phyloP scores from a whole-genome alignment of 176 grass and related monocot species.

The Phragmites australis region DNA sequence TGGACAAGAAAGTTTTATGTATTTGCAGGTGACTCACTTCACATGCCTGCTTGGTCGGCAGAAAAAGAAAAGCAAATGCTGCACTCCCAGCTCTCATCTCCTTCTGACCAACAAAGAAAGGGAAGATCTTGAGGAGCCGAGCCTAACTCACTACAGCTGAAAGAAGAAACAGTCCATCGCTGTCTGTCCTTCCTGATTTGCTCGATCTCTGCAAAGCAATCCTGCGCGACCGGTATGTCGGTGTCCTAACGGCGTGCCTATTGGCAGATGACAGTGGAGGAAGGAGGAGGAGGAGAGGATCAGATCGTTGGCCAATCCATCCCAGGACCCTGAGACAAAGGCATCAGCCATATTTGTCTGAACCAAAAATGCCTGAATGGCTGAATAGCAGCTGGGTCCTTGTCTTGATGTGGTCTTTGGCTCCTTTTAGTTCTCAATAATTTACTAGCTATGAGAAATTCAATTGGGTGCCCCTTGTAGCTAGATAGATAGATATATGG shows the following conservation, averaged over 20 bases:
- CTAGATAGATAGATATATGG: background rate
- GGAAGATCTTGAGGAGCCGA: constrained; percentile 3
- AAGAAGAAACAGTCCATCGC: constrained; percentile 23
- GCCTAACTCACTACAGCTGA: constrained; percentile 9
- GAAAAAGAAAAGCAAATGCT: constrained; percentile 31
- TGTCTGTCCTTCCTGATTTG: constrained; percentile 13
- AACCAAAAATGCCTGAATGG: constrained; percentile 6
- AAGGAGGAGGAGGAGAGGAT: constrained; percentile 7
- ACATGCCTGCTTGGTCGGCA: constrained; percentile 42
- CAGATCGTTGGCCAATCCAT: background rate
- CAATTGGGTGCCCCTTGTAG: background rate
- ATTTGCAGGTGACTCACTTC: constrained; percentile 42
- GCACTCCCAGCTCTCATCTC: background rate
- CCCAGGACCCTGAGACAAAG: constrained; percentile 12
- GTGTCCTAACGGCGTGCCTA: constrained; percentile 7
- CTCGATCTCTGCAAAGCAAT: background rate
- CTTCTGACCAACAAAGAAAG: background rate
- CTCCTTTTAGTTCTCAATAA: constrained; percentile 23
- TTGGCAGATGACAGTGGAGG: background rate
- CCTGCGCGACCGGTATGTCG: background rate
- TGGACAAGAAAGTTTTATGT: constrained; percentile 5
- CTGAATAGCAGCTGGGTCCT: background rate
- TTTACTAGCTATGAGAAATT: constrained; percentile 4
- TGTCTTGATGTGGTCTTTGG: constrained; percentile 1
- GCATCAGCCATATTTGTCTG: constrained; percentile 19